Evolutionary conservation across 176 grass and related monocot species (phyloP), one percentile per base, ranked within the genome.

Genomic region (Oryza punctata): DNA sequence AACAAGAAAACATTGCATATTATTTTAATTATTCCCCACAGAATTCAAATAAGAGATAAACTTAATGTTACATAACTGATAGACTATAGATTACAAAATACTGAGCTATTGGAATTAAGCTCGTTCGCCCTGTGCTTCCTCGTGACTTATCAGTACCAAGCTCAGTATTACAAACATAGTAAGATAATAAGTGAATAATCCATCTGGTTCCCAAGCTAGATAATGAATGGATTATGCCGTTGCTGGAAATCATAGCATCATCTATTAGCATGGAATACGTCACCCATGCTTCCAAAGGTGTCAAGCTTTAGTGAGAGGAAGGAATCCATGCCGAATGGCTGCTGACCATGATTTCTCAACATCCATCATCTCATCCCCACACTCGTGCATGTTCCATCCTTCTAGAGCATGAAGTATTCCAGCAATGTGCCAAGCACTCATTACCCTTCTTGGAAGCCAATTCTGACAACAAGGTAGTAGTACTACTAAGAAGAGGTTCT

Each of bases 361-460:
- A 54, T 97, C 86, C 14, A 92, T 70, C 75, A 94, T 64, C 21
- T 28, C 75, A 45, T 92, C 84, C 33, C 94, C 94, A 72, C 92
- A 97, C 78, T 97, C 94, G 64, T 97, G 88, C 45, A 29, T 52
- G 63, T 63, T 63, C 91, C 83, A 92, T 38, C 86, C 90, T 60
- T 97, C 94, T 66, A 97, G 75, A 15, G 88, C 88, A 12, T 97
- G 92, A 19, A 94, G 88, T 75, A 97, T 97, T 33, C 94, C 94
- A 1, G 86, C 94, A n/a, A 97, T 83, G 25, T 88, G 90, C 88
- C 85, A 92, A 47, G 94, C 92, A 44, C 94, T 97, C 90, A 94
- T 97, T 30, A 97, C 90, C 88, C 88, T 91, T 89, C 94, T 91
- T 11, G 94, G 94, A 78, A 97, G 43, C 94, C 94, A 97, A 44